Evolutionary conservation across 164 flowering plant species (phyloP).

Genomic region (Vitis amurensis): DNA sequence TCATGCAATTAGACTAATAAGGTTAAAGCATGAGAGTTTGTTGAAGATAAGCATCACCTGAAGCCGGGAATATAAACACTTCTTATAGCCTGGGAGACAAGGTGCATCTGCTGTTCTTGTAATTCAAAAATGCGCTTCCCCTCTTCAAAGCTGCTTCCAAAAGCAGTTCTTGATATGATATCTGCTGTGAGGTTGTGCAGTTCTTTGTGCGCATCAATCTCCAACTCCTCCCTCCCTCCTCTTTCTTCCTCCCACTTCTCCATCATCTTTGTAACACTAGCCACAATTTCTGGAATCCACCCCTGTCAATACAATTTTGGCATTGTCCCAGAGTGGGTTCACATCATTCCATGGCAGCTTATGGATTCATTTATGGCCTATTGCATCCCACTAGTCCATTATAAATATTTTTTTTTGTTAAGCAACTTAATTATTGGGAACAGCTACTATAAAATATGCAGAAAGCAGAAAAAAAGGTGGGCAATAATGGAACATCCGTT

Average conservation of each 20-base stretch:
- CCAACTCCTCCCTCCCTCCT: slow-evolving; percentile 24
- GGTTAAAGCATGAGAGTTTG: no score
- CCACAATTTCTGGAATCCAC: slow-evolving; percentile 17
- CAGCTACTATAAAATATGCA: no score
- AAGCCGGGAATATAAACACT: slow-evolving; percentile 60
- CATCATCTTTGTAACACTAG: slow-evolving; percentile 7
- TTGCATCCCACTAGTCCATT: no score
- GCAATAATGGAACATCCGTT: no score
- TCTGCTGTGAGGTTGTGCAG: slow-evolving; percentile 47
- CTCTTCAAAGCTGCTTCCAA: slow-evolving; percentile 56
- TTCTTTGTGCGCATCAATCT: slow-evolving; percentile 46
- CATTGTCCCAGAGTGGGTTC: no score
- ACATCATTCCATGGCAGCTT: no score
- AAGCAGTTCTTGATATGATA: slow-evolving; percentile 55
- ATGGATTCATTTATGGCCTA: no score
- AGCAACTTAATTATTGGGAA: no score
- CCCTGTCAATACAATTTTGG: slow-evolving; percentile 2
- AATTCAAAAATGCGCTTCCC: slow-evolving; percentile 53
- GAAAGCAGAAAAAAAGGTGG: no score
- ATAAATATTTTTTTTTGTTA: no score
- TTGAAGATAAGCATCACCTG: slow-evolving; percentile 28
- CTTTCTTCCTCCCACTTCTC: slow-evolving; percentile 16
- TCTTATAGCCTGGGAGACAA: slow-evolving; percentile 38
- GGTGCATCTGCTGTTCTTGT: slow-evolving; percentile 46
- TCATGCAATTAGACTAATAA: no score